Evolutionary conservation across 1,284 basidiomycete species (phyloP).

Genomic region (Leccinum solheimii): DNA sequence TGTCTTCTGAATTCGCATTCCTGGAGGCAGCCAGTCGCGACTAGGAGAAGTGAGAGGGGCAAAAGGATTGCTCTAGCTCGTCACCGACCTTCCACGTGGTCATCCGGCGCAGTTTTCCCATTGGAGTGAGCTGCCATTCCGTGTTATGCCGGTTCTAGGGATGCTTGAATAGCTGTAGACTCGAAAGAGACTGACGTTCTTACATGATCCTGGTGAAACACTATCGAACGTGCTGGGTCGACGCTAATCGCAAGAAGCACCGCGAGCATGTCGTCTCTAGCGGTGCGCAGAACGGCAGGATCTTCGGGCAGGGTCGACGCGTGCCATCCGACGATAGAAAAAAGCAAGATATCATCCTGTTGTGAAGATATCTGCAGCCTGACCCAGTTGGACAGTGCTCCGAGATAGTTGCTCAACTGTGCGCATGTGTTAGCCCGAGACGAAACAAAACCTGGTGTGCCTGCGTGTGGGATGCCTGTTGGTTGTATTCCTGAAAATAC

Average conservation of each 20-base stretch:
- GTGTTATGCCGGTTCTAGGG: too few relatives aligned
- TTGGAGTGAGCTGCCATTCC: too few relatives aligned
- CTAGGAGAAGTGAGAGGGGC: slow-evolving; percentile 39
- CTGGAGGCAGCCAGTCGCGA: slow-evolving; percentile 73
- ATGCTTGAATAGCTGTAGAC: background rate
- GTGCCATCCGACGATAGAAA: slow-evolving; percentile 91
- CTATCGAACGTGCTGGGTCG: slow-evolving; percentile 71
- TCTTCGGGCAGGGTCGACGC: slow-evolving; percentile 90
- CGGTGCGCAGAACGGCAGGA: slow-evolving; percentile 58
- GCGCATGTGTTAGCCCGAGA: slow-evolving; percentile 7
- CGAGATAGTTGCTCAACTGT: slow-evolving; percentile 92
- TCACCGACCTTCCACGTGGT: too few relatives aligned
- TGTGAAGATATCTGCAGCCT: slow-evolving; percentile 65
- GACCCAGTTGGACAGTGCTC: slow-evolving; percentile 89
- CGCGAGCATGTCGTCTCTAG: slow-evolving; percentile 80
- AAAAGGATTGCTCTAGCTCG: too few relatives aligned
- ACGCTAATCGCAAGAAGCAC: slow-evolving; percentile 84
- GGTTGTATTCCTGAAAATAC: slow-evolving; percentile 85
- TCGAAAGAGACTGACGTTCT: slow-evolving; percentile 23
- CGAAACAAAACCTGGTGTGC: slow-evolving; percentile 16
- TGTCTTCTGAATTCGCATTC: slow-evolving; percentile 73
- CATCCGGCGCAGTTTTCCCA: too few relatives aligned
- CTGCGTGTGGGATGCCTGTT: slow-evolving; percentile 83
- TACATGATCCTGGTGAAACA: slow-evolving; percentile 85
- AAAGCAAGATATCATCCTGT: slow-evolving; percentile 67